Conservation (phyloP, 2,329 filamentous ascomycete genomes). For the Cryphonectria radicalis region DNA sequence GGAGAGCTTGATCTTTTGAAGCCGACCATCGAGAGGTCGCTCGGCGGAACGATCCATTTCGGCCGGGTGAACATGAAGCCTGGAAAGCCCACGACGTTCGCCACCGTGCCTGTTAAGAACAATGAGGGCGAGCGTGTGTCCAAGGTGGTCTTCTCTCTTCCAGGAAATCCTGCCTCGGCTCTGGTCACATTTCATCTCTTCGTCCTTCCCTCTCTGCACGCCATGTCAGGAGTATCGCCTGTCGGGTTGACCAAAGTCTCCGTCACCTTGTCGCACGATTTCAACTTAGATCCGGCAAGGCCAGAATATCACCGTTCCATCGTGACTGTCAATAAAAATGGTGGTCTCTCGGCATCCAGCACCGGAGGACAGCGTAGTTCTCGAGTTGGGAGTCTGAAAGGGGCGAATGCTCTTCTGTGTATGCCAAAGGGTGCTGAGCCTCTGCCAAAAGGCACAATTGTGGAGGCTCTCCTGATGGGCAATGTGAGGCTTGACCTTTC, state of each 20-base stretch:
- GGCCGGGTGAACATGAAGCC: constrained; percentile 97
- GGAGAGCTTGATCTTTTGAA: constrained; percentile 96
- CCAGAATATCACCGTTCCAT: constrained; percentile 91
- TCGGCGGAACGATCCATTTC: constrained; percentile 94
- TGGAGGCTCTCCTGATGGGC: constrained; percentile 82
- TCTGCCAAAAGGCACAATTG: constrained; percentile 69
- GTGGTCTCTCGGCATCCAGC: constrained; percentile 72
- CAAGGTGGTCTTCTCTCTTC: constrained; percentile 85
- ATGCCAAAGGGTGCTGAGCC: constrained; percentile 68
- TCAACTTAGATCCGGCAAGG: constrained; percentile 73
- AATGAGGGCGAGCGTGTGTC: constrained; percentile 59
- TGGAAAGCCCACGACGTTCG: constrained; percentile 96
- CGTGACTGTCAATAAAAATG: constrained; percentile 68
- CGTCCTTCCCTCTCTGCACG: constrained; percentile 84
- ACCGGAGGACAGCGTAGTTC: constrained; percentile 92
- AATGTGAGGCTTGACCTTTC: constrained; percentile 39
- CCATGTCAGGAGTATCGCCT: constrained; percentile 69
- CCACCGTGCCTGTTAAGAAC: constrained; percentile 74
- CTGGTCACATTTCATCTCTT: constrained; percentile 94
- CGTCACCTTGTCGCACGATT: constrained; percentile 73
- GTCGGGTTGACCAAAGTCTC: constrained; percentile 73
- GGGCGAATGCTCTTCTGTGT: constrained; percentile 85
- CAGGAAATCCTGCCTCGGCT: constrained; percentile 91
- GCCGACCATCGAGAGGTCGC: constrained; percentile 86
- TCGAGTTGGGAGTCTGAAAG: constrained; percentile 83